Percentiles rank a stretch among this genome's conserved stretches.
phyloP scores from a whole-genome alignment of 805 yeast species.

The Barnettozyma vustinii region DNA sequence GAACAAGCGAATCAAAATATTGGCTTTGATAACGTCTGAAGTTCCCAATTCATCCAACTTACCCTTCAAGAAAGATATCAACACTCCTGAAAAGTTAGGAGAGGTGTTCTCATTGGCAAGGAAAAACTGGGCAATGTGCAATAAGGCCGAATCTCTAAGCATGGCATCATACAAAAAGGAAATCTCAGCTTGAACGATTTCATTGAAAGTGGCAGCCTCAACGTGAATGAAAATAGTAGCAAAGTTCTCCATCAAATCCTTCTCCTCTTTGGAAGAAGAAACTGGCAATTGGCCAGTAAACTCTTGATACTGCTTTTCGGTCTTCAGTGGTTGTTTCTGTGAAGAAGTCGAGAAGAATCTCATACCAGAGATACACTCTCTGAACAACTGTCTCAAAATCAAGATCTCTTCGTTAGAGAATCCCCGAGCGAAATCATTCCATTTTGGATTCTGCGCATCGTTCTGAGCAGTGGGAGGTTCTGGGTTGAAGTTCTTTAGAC shows the following conservation, averaged over 20 bases:
- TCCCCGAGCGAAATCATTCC: conserved; percentile 87
- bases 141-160: conserved; percentile 74
- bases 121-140: conserved; percentile 91
- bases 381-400: conserved; percentile 68
- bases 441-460: conserved; percentile 47
- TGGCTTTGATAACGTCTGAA: conserved; percentile 69
- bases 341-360: conserved; percentile 57
- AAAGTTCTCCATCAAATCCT: conserved; percentile 91
- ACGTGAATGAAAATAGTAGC: conserved; percentile 91
- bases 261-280: conserved; percentile 85
- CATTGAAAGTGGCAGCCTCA: conserved; percentile 94
- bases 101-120: conserved; percentile 93
- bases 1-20: conserved; percentile 78
- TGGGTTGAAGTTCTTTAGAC: conserved; percentile 85
- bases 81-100: conserved; percentile 81
- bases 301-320: conserved; percentile 21
- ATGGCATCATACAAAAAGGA: conserved; percentile 72
- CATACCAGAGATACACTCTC: conserved; percentile 80
- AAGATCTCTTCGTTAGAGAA: conserved; percentile 78
- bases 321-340: conserved; percentile 20
- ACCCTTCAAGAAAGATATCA: conserved; percentile 68
- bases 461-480: conserved; percentile 53
- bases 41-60: conserved; percentile 77
- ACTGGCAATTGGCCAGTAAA: conserved; percentile 80
- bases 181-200: conserved; percentile 77